Evolutionary conservation across 148 eudicot genomes (phyloP).

Genomic region (Fagopyrum tataricum): DNA sequence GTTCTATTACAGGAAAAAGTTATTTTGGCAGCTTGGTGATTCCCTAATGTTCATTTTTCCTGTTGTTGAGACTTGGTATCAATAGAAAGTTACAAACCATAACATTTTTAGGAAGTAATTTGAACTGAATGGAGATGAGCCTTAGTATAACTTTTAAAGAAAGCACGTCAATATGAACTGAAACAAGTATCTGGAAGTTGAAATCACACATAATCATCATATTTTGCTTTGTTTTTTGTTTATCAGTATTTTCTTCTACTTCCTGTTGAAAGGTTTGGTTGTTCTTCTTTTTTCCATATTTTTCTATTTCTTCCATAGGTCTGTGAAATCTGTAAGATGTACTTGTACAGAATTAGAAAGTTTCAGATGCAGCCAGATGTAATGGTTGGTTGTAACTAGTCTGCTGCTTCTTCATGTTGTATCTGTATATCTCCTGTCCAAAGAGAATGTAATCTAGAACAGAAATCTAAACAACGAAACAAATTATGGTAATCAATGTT

Average conservation of each 20-base stretch:
- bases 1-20: neutral
- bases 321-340: neutral
- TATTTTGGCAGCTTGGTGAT: neutral
- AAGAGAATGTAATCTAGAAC: neutral
- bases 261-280: neutral
- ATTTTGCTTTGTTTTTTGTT: neutral
- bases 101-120: neutral
- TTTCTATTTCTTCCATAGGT: neutral
- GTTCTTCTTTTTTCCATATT: neutral
- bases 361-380: conserved; percentile 5
- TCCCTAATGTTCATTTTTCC: neutral
- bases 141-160: neutral
- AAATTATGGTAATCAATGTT: neutral
- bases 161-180: neutral
- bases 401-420: neutral
- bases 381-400: neutral
- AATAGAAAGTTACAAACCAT: neutral
- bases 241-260: neutral
- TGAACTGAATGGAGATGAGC: neutral
- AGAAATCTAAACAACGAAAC: neutral
- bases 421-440: neutral
- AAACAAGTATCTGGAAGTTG: neutral
- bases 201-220: neutral
- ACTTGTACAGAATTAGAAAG: neutral
- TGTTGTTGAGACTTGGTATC: neutral